phyloP scores from a whole-genome alignment of 768 basidiomycete species.

The Leccinum aurantiacum region DNA sequence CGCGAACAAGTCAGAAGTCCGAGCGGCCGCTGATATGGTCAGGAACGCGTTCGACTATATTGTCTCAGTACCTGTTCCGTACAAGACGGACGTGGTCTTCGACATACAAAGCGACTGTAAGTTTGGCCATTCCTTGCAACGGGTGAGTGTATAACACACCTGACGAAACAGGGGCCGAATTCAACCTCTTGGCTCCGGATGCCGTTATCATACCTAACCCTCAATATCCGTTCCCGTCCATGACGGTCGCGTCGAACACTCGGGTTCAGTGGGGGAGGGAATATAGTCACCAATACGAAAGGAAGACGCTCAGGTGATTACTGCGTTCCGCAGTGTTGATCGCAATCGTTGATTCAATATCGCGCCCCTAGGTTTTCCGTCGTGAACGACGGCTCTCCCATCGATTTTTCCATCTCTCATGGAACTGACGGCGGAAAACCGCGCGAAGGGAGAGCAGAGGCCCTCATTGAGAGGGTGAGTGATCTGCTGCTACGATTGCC shows the following conservation, averaged over 20 bases:
- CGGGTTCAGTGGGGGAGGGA: constrained; percentile 14
- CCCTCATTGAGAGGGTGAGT: not conserved
- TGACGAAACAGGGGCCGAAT: constrained; percentile 8
- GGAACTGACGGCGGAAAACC: not conserved
- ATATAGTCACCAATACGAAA: constrained; percentile 1
- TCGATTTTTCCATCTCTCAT: constrained; percentile 8
- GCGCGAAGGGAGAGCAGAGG: not conserved
- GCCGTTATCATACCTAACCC: not conserved
- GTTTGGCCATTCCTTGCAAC: not conserved
- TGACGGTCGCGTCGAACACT: constrained; percentile 7
- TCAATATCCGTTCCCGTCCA: not conserved
- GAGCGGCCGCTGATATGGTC: constrained; percentile 6
- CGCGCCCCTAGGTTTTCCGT: constrained; percentile 2
- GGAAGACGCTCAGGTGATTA: constrained; percentile 6
- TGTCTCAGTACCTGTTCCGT: not conserved
- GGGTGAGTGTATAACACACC: not conserved
- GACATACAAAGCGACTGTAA: constrained; percentile 13
- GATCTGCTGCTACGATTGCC: not conserved
- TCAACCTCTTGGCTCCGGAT: constrained; percentile 11
- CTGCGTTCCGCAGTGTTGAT: not conserved
- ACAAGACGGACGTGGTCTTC: not conserved
- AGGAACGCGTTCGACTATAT: constrained; percentile 7
- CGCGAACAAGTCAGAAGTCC: not conserved
- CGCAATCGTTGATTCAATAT: not conserved
- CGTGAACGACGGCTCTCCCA: constrained; percentile 9